Conservation (phyloP, 768 basidiomycete species). For the Lactarius pseudohatsudake region DNA sequence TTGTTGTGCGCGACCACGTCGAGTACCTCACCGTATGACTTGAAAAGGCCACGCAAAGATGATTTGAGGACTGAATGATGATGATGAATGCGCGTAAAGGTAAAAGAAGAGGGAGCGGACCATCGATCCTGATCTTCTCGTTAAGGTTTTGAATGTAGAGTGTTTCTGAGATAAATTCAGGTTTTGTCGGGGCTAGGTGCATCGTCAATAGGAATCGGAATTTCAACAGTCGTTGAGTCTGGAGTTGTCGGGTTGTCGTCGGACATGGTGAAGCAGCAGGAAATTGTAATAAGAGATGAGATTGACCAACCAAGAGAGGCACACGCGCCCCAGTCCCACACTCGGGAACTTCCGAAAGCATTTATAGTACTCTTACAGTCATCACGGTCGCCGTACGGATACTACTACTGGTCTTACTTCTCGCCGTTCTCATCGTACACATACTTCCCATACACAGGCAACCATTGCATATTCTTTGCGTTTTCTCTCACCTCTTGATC, state of each 20-base stretch:
- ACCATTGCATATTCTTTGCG: constrained; percentile 57
- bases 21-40: constrained; percentile 87
- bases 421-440: constrained; percentile 60
- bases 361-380: background rate
- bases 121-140: constrained; percentile 85
- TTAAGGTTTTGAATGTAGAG: constrained; percentile 96
- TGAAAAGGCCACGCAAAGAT: constrained; percentile 85
- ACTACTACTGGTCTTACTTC: constrained; percentile 25
- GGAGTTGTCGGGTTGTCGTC: constrained; percentile 9
- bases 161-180: constrained; percentile 70
- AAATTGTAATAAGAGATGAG: background rate
- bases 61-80: constrained; percentile 76
- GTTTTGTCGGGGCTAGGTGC: constrained; percentile 34
- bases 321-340: background rate
- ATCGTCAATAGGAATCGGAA: constrained; percentile 26
- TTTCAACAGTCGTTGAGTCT: constrained; percentile 19
- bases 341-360: constrained; percentile 16
- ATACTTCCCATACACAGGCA: constrained; percentile 63
- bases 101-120: constrained; percentile 38
- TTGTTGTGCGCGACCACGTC: constrained; percentile 96
- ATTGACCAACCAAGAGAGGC: background rate
- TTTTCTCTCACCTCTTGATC: constrained; percentile 55
- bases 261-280: constrained; percentile 14
- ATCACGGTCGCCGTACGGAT: background rate
- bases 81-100: constrained; percentile 22